These are phyloP conservation scores for Endoconidiophora laricicola DNA, from an alignment of 2,329 filamentous ascomycete species.

Conservation along the genomic window DNA sequence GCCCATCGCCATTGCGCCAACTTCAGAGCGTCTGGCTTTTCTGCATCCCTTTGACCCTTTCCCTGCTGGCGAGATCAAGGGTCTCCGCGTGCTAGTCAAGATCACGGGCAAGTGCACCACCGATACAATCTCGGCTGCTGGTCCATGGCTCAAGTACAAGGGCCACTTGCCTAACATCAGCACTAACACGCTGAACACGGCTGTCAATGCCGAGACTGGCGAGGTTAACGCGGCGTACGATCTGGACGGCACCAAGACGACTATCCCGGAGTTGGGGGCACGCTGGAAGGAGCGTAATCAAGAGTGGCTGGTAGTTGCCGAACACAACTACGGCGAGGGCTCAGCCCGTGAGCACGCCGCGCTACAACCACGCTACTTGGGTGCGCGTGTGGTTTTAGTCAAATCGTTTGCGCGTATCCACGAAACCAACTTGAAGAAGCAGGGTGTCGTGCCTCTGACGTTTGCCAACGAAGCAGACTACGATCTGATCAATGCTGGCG, in stretches of 20 bases:
- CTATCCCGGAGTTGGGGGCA: slow-evolving; percentile 75
- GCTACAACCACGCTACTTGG: slow-evolving; percentile 78
- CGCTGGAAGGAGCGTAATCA: slow-evolving; percentile 61
- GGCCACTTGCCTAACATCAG: slow-evolving; percentile 96
- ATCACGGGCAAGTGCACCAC: slow-evolving; percentile 97
- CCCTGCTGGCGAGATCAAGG: slow-evolving; percentile 55
- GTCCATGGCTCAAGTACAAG: slow-evolving; percentile 98
- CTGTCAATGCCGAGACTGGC: slow-evolving; percentile 77
- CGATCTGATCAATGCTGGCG: slow-evolving; percentile 64
- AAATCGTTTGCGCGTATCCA: slow-evolving; percentile 88
- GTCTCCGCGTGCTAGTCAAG: slow-evolving; percentile 81
- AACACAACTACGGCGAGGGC: slow-evolving; percentile 94
- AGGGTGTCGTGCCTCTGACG: slow-evolving; percentile 86
- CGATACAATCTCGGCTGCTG: slow-evolving; percentile 92
- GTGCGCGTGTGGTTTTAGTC: slow-evolving; percentile 63
- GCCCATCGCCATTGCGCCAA: slow-evolving; percentile 63
- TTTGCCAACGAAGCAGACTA: slow-evolving; percentile 84
- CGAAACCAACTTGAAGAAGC: slow-evolving; percentile 93
- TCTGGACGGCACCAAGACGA: slow-evolving; percentile 52
- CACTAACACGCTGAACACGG: slow-evolving; percentile 92
- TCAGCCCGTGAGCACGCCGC: slow-evolving; percentile 81
- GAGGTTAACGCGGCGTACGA: slow-evolving; percentile 92
- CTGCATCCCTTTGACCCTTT: slow-evolving; percentile 84
- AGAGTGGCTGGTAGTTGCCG: slow-evolving; percentile 86
- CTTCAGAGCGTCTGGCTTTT: slow-evolving; percentile 77